Conservation (phyloP, 73 alveolate genomes). For the Paramecium sonneborni region DNA sequence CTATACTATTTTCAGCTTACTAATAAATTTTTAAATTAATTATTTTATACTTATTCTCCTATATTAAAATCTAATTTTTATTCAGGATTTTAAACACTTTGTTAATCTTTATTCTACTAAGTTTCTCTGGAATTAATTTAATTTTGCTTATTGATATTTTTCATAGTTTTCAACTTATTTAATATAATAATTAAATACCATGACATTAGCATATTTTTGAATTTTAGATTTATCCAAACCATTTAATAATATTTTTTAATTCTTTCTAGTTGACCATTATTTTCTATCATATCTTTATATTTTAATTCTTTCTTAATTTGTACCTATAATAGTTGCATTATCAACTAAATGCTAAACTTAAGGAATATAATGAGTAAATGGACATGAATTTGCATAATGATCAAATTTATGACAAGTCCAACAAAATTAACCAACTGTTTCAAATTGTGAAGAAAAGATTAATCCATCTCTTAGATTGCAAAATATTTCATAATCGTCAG, state of each 20-base stretch:
- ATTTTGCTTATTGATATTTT: not conserved
- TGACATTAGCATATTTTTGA: not conserved
- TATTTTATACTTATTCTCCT: not conserved
- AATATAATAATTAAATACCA: not conserved
- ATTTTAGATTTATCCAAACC: not conserved
- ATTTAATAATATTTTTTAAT: not conserved
- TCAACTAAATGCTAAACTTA: not conserved
- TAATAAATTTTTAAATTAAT: not conserved
- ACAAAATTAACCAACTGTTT: not conserved
- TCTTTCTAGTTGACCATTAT: not conserved
- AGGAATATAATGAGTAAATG: constrained; percentile 11
- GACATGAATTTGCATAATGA: constrained; percentile 23
- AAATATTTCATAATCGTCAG: constrained; percentile 54
- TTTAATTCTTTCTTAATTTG: not conserved
- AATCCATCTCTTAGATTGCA: constrained; percentile 20
- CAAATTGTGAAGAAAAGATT: not conserved
- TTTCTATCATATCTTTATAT: not conserved
- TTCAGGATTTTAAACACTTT: too few relatives aligned
- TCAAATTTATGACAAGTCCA: not conserved
- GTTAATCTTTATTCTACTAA: too few relatives aligned
- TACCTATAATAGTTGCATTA: not conserved
- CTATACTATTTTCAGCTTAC: not conserved
- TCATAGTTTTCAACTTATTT: not conserved
- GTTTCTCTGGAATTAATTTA: too few relatives aligned
- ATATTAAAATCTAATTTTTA: too few relatives aligned